Evolutionary conservation across 192 early-diverging fungal species (phyloP).

Genomic region (Linnemannia hyalina): DNA sequence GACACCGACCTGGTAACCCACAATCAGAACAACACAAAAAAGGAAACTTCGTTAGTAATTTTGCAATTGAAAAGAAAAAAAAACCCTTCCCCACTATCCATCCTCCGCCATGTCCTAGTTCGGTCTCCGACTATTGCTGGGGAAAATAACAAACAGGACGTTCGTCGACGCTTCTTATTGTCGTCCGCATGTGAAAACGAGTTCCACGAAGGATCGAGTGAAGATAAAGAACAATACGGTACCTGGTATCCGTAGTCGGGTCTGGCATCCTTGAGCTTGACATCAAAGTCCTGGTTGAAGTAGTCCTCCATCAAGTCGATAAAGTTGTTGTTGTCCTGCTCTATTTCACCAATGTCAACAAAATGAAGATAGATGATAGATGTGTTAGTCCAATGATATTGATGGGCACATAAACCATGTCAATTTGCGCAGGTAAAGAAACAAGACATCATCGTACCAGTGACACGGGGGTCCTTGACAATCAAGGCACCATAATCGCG

Average conservation of each 20-base stretch:
- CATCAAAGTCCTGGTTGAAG: slow-evolving; percentile 71
- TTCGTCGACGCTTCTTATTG: neutral
- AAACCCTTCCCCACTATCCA: neutral
- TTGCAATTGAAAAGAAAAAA: too few relatives aligned
- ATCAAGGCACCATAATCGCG: slow-evolving; percentile 73
- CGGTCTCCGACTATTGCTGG: neutral
- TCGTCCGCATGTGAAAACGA: neutral
- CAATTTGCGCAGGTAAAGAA: neutral
- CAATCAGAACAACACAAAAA: neutral
- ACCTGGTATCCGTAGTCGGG: slow-evolving; percentile 70
- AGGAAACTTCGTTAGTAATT: neutral
- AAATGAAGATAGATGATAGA: neutral
- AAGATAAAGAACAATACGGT: neutral
- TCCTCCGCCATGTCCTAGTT: slow-evolving; percentile 2
- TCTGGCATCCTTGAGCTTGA: slow-evolving; percentile 73
- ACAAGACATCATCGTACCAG: slow-evolving; percentile 57
- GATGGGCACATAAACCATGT: neutral
- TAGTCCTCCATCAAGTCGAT: slow-evolving; percentile 79
- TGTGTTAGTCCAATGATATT: neutral
- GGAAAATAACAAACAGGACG: neutral
- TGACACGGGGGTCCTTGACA: slow-evolving; percentile 77
- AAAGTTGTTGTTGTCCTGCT: slow-evolving; percentile 57
- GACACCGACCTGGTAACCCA: slow-evolving; percentile 57
- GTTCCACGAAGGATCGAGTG: neutral
- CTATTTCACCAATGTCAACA: slow-evolving; percentile 19